Evolutionary conservation across 129 eudicot genomes (phyloP), one percentile per base, ranked within the genome.

Genomic region (Lactuca saligna): DNA sequence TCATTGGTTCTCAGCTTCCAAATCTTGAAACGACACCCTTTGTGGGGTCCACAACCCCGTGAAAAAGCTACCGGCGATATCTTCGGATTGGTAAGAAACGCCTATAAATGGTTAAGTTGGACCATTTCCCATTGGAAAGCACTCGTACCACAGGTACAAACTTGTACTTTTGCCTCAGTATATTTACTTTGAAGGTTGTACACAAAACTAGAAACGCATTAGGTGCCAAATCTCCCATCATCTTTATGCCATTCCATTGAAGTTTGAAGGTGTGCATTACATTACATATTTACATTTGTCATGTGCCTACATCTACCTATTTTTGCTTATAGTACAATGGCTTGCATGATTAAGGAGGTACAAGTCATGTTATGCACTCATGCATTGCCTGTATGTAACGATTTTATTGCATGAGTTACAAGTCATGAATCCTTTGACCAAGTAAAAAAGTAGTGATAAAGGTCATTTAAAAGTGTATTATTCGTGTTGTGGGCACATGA

Each of bases 151-250:
- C 39, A 51, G 70, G 81, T 69, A 54, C 66, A 31, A 54, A 69
- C 5, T 33, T 69, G 75, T 76, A 76, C 81, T 61, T 69, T 61
- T 69, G 75, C 71, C 17, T 54, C 60, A 54, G 37, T 76, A 54
- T 61, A 76, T 69, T 76, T 76, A 61, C 80, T 69, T 61, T 41
- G 8, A 63, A 53, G 57, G 70, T 68, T 76, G 74, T 76, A 57
- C 71, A 76, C 59, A 51, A 61, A 68, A 63, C 70, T 62, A 76
- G 75, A 69, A 76, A 76, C 41, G 75, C 81, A 76, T 76, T 76
- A 61, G 81, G 59, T 76, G 75, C 81, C 81, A 76, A 69, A 76
- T 76, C 75, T 62, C 17, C 13, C 63, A 76, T 61, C 80, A 50
- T 53, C 69, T 50, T 76, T 76, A 68, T 68, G 75, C 50, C 75